Conservation (phyloP, 495 filamentous ascomycete genomes). For the Neurospora sp. region DNA sequence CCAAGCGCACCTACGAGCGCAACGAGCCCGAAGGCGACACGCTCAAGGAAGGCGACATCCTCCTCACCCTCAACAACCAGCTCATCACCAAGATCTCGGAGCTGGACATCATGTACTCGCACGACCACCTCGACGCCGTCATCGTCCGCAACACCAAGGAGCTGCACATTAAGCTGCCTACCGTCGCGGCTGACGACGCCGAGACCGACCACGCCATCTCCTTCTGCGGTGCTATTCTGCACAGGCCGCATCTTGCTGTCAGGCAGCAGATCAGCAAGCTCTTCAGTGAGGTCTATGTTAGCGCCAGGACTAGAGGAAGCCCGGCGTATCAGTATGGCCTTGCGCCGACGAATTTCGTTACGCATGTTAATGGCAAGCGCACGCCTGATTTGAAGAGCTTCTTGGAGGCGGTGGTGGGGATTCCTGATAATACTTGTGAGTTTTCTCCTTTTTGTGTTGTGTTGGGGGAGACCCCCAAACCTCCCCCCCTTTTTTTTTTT, state of each 20-base stretch:
- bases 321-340: constrained; percentile 89
- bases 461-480: background rate
- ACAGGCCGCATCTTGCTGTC: constrained; percentile 91
- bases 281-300: constrained; percentile 96
- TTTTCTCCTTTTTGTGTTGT: constrained; percentile 1
- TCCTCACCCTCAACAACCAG: constrained; percentile 82
- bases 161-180: constrained; percentile 67
- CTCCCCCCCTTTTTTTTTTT: background rate
- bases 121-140: constrained; percentile 70
- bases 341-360: constrained; percentile 94
- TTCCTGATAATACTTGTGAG: constrained; percentile 86
- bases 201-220: constrained; percentile 86
- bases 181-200: constrained; percentile 78
- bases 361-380: constrained; percentile 78
- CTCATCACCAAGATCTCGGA: constrained; percentile 89
- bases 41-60: constrained; percentile 84
- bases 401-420: constrained; percentile 65
- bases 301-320: constrained; percentile 69
- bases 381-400: constrained; percentile 77
- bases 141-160: constrained; percentile 82
- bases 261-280: constrained; percentile 93
- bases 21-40: constrained; percentile 52
- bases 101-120: constrained; percentile 92
- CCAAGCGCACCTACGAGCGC: constrained; percentile 59
- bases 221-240: constrained; percentile 91